These are phyloP conservation scores for Brassica nigra DNA, from an alignment of 345 rosid genomes.

Conservation along the genomic window DNA sequence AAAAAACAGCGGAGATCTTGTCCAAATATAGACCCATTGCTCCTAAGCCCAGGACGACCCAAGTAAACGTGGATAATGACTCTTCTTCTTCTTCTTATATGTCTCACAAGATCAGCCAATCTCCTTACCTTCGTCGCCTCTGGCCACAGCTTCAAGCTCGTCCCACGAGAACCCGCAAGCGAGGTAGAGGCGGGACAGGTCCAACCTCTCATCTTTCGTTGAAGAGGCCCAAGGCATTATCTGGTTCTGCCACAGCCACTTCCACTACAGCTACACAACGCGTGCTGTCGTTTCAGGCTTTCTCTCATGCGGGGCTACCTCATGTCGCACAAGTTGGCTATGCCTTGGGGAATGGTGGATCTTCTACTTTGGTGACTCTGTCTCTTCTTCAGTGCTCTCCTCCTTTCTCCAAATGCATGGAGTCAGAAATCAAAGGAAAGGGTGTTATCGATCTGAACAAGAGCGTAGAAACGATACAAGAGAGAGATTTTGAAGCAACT, in stretches of 20 bases:
- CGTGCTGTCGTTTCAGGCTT: slow-evolving; percentile 31
- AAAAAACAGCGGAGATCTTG: slow-evolving; percentile 90
- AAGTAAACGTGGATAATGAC: slow-evolving; percentile 37
- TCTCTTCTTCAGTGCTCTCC: slow-evolving; percentile 71
- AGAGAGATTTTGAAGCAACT: slow-evolving; percentile 52
- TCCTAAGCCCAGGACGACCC: slow-evolving; percentile 66
- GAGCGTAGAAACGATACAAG: slow-evolving; percentile 44
- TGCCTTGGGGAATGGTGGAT: slow-evolving; percentile 32
- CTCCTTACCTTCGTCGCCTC: slow-evolving; percentile 72
- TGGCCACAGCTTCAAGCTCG: slow-evolving; percentile 90
- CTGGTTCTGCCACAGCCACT: slow-evolving; percentile 7
- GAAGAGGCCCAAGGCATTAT: slow-evolving; percentile 53
- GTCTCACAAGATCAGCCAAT: slow-evolving; percentile 70
- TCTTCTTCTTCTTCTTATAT: slow-evolving; percentile 21
- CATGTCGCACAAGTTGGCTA: slow-evolving; percentile 26
- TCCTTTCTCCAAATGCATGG: slow-evolving; percentile 49
- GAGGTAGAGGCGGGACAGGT: slow-evolving; percentile 66
- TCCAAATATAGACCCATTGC: slow-evolving; percentile 92
- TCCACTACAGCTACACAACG: slow-evolving; percentile 26
- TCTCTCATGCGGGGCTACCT: slow-evolving; percentile 43
- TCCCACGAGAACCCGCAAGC: slow-evolving; percentile 85
- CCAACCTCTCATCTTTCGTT: slow-evolving; percentile 42
- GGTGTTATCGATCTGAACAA: slow-evolving; percentile 62
- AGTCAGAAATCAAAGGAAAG: slow-evolving; percentile 27
- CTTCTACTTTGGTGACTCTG: slow-evolving; percentile 63